These are phyloP conservation scores for Pilatotrama ljubarskyi DNA, from an alignment of 768 basidiomycete genomes.

Conservation along the genomic window DNA sequence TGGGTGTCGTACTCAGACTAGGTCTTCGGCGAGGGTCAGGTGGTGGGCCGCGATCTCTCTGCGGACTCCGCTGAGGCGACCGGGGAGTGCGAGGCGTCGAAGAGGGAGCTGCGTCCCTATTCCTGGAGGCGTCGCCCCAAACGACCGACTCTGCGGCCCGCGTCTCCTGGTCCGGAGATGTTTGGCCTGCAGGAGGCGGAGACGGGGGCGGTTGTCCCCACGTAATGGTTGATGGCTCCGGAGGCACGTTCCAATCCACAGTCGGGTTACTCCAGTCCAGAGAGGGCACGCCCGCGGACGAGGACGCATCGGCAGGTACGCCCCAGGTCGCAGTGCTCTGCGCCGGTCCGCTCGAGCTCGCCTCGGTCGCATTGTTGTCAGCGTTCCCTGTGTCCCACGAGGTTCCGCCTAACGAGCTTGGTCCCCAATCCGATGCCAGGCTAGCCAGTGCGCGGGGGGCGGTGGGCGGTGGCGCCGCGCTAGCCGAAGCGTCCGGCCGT, in stretches of 20 bases:
- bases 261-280: not conserved
- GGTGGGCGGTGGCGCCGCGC: not conserved
- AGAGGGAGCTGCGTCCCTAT: not conserved
- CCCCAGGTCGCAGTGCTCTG: not conserved
- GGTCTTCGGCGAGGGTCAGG: not conserved
- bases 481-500: not conserved
- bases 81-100: constrained; percentile 2
- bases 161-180: not conserved
- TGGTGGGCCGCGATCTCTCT: not conserved
- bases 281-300: not conserved
- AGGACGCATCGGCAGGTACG: not conserved
- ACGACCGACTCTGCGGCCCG: not conserved
- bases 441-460: not conserved
- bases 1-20: not conserved
- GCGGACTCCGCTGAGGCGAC: constrained; percentile 1
- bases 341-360: not conserved
- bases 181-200: not conserved
- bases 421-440: not conserved
- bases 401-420: not conserved
- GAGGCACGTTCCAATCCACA: not conserved
- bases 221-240: not conserved
- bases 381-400: not conserved
- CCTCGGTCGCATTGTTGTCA: not conserved
- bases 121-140: not conserved
- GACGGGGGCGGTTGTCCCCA: not conserved